phyloP scores from a whole-genome alignment of 192 early-diverging fungal genomes.

The Lobosporangium transversale region DNA sequence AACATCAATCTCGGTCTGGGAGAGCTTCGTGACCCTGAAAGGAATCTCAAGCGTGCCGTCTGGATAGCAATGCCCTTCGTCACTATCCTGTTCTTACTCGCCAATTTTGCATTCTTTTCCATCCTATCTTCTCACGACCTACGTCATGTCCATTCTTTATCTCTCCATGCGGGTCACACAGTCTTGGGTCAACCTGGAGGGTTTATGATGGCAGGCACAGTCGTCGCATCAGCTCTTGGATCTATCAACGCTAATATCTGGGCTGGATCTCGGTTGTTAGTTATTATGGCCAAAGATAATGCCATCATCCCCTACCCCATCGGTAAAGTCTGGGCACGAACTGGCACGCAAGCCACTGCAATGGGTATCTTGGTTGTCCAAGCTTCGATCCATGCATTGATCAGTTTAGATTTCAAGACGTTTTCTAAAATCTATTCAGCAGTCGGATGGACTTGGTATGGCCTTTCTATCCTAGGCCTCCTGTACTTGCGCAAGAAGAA shows the following conservation, averaged over 20 bases:
- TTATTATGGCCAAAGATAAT: conserved; percentile 50
- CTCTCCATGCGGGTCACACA: conserved; percentile 43
- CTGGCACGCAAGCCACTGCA: conserved; percentile 35
- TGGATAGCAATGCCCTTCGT: conserved; percentile 47
- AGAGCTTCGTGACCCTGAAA: conserved; percentile 43
- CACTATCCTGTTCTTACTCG: conserved; percentile 47
- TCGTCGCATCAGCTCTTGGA: conserved; percentile 44
- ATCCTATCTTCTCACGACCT: conserved; percentile 50
- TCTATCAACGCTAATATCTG: conserved; percentile 71
- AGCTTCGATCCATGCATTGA: conserved; percentile 24
- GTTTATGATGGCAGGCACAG: conserved; percentile 38
- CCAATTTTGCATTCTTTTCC: conserved; percentile 54
- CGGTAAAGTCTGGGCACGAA: conserved; percentile 15
- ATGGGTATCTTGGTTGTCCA: conserved; percentile 31
- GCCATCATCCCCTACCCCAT: conserved; percentile 33
- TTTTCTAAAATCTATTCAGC: conserved; percentile 52
- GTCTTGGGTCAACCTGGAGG: conserved; percentile 41
- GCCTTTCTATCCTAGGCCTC: conserved; percentile 52
- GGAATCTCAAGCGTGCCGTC: conserved; percentile 48
- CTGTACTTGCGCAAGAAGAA: conserved; percentile 48
- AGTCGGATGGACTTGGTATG: conserved; percentile 55
- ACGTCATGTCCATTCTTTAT: conserved; percentile 45
- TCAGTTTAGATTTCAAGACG: conserved; percentile 50
- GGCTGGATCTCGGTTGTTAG: conserved; percentile 61
- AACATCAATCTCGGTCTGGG: conserved; percentile 52